Base-by-base conservation (phyloP, 1,284 basidiomycete species). In the Peniophora sp. region DNA sequence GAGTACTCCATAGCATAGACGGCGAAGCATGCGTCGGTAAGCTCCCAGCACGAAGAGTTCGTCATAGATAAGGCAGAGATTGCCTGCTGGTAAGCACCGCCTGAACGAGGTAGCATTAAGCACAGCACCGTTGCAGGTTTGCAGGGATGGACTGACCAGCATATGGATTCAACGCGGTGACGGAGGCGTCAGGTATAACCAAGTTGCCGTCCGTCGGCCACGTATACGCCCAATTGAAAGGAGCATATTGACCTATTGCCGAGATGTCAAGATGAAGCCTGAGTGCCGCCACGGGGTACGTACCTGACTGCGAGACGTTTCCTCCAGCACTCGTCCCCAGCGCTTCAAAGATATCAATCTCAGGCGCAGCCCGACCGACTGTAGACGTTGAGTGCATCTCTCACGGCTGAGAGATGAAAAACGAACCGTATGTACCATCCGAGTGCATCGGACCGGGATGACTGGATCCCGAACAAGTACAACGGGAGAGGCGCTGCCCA, bases 1-100 rank as follows among this genome's bases (percentile, higher is more conserved):
- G 67, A 56, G 57, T 82, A 85, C 62, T 87, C 83, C 58, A 79
- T 81, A 0, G 81, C 85, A 58, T 85, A 88, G 2, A 74, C 61
- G 2, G 76, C 70, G 60, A 68, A 81, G 52, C 72, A 74, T 3
- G 69, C 70, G 3, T 69, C 73, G 5, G 67, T 67, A 20, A 50
- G 18, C 48, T 56, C 52, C 17, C 55, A 55, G 20, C 49, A 50
- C 0, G 47, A 46, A 24, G 24, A 41, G 20, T 54, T 20, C 17
- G 55, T 55, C 2, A 27, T 2, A 2, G 57, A 24, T 14, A 59
- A 35, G 27, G 41, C 51, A n/a, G 58, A 59, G 14, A 59, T 53
- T 1, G 81, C 77, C 60, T 81, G 74, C 60, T 83, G 80, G 57
- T 68, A 74, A 0, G 71, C 73, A 49, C 73, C 75, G 41, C 82